Base-by-base conservation (phyloP, 2,329 filamentous ascomycete species). In the Monilinia fructicola region DNA sequence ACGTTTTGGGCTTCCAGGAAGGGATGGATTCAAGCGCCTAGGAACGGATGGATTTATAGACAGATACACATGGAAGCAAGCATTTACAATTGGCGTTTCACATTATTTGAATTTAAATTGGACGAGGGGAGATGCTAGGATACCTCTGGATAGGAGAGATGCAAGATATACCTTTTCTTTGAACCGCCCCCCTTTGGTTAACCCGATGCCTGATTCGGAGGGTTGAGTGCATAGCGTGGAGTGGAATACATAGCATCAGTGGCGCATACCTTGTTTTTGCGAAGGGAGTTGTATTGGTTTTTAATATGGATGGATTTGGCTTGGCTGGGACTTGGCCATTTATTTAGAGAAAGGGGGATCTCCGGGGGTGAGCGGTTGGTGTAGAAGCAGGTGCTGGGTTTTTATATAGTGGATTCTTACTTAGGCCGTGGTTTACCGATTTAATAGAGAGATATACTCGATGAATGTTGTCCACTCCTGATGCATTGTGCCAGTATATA, bases 41-140 rank as follows among this genome's bases (percentile, higher is more conserved):
- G 38, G 56, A 38, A 59, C 35, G 59, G 53, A 55, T 54, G 58
- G 38, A 64, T 31, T 48, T 52, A 66, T 66, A 66, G 48, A 67
- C n/a, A 46, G 48, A 44, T 63, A 60, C 56, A 54, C 38, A 28
- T 64, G 54, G 64, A 50, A 44, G 52, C 44, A 50, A 44, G 64
- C 46, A 65, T 65, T 38, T 40, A 59, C 42, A 60, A 28, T 50
- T 18, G 56, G 44, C 56, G 42, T 50, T 50, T 60, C 44, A 38
- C 31, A 23, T 48, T 38, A 28, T 38, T 50, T 23, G 31, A 50
- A 35, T 38, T 35, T 23, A 28, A 60, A 35, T 60, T 28, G 42
- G 28, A 46, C 48, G 46, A 23, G 44, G 56, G 46, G 28, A 48
- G 28, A 35, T 60, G 7, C 18, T n/a, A 35, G 46, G n/a, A 23